Evolutionary conservation across 176 grass and related monocot species (phyloP), one percentile per base, ranked within the genome.

Genomic region (Saccharum officinarum): DNA sequence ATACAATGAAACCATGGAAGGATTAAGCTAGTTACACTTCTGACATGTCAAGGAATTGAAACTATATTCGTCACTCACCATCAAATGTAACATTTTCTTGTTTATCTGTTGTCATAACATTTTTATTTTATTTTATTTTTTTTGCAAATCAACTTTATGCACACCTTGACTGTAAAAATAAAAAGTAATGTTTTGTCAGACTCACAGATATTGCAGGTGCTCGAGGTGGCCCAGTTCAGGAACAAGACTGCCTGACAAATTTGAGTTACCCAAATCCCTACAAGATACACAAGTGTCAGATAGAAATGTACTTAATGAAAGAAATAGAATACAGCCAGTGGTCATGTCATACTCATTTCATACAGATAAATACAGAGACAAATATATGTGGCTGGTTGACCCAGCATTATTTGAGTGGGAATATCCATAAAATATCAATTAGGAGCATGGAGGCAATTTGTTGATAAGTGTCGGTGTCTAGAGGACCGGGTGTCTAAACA

Each of bases 141-240:
- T n/a, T 52, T 55, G 66, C 31, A 25, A 10, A 30, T 73, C 13
- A 71, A 82, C 14, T 82, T 25, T 41, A 70, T 67, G 50, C 26
- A 59, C 2, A 33, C 20, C 30, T 50, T 62, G 34, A 54, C 31
- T 39, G 39, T 8, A 33, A 5, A 85, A 36, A 40, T 6, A 34
- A 47, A 79, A 55, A 37, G 10, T 1, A 69, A n/a, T 69, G 15
- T 28, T 18, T 41, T 66, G 23, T 15, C 18, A 72, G 15, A 66
- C 87, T 92, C 77, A 97, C 94, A 97, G 64, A 89, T 94, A 97
- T 72, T 97, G 94, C 59, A 97, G 80, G 82, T 92, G 87, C 71
- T 94, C 87, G 37, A 97, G 89, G 73, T 62, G 82, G 50, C 76
- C 89, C 80, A 97, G 85, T 80, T 92, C 89, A 82, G 89, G 57